These are phyloP conservation scores for Mycena capillaripes DNA, from an alignment of 768 basidiomycete genomes.

Conservation along the genomic window DNA sequence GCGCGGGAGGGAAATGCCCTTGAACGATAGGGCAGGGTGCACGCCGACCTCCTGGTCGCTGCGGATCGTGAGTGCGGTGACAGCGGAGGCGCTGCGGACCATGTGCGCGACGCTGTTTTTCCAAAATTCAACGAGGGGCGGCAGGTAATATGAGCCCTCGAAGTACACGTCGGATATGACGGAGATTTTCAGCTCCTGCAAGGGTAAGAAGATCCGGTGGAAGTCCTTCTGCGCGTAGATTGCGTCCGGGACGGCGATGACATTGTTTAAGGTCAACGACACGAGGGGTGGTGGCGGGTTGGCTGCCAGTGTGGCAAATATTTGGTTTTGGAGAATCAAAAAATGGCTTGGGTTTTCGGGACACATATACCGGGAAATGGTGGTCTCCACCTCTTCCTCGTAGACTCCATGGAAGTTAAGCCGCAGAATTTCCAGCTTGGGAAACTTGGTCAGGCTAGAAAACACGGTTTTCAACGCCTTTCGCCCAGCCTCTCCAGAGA, in stretches of 20 bases:
- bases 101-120: neutral
- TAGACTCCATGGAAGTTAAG: no score
- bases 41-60: conserved; percentile 14
- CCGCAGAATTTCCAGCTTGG: no score
- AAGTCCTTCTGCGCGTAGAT: conserved; percentile 8
- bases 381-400: no score
- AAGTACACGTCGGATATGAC: neutral
- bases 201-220: neutral
- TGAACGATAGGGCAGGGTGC: neutral
- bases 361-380: no score
- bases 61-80: neutral
- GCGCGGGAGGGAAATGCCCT: neutral
- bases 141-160: neutral
- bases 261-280: conserved; percentile 20
- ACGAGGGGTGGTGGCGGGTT: conserved; percentile 3
- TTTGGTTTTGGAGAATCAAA: neutral
- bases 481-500: no score
- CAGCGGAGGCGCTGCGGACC: neutral
- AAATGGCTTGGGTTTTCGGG: neutral
- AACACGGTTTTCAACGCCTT: no score
- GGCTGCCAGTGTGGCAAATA: neutral
- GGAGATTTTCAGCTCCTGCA: conserved; percentile 4
- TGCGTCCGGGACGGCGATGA: neutral
- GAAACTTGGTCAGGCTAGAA: no score
- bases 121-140: conserved; percentile 2